Percentiles rank a stretch among this genome's conserved stretches.
These are phyloP conservation scores for Sclerotinia spermophila DNA, from an alignment of 2,329 filamentous ascomycete species.

Conservation along the genomic window DNA sequence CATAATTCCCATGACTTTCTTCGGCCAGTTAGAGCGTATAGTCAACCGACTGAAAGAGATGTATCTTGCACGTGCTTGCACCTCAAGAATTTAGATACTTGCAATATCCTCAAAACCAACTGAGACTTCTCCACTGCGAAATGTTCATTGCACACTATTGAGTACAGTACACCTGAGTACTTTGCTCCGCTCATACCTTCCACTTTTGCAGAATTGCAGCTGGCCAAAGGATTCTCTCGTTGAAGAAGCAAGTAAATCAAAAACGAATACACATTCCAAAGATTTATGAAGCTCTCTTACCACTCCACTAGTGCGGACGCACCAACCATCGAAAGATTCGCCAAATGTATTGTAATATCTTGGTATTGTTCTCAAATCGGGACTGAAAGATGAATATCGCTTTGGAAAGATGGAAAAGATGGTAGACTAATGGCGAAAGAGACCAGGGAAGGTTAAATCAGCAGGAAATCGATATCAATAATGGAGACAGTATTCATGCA, in stretches of 20 bases:
- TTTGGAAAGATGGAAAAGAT: not conserved
- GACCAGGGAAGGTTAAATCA: not conserved
- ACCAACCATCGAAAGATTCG: not conserved
- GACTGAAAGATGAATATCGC: not conserved
- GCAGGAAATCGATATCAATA: not conserved
- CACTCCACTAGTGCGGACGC: not conserved
- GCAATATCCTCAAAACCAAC: not conserved
- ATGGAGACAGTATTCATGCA: not conserved
- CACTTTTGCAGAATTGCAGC: not conserved
- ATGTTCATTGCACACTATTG: not conserved
- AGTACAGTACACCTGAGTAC: not conserved
- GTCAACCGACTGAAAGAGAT: not conserved
- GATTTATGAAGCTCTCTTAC: not conserved
- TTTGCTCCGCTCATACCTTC: not conserved
- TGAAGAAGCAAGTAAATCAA: slow-evolving; percentile 1
- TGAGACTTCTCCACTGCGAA: slow-evolving; percentile 7
- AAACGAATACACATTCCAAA: not conserved
- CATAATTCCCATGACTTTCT: not conserved
- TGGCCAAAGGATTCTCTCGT: not conserved
- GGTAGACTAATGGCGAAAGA: not conserved
- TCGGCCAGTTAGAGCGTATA: not conserved
- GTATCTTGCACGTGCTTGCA: not conserved
- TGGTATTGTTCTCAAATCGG: not conserved
- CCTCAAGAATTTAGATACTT: not conserved
- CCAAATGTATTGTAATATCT: not conserved